Base-by-base conservation (phyloP, 2,329 filamentous ascomycete species). In the Alternaria solani region DNA sequence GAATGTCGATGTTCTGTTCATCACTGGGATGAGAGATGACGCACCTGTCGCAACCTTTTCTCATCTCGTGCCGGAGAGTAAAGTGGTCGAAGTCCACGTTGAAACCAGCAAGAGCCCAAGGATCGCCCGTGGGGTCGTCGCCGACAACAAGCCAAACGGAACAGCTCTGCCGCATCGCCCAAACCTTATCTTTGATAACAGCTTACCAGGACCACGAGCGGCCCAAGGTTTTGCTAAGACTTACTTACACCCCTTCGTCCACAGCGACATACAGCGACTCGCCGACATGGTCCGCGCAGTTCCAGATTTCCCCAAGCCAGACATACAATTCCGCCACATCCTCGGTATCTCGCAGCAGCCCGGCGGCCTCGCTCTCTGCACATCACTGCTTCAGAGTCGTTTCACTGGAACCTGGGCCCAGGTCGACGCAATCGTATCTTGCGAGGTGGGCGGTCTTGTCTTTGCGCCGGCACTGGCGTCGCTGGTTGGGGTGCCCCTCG, bases 1-100 rank as follows among this genome's bases (percentile, higher is more conserved):
- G 2, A 49, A 67, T 56, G 77, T 81, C 2, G 84, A 88, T 57
- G 85, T 89, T 48, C 74, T 90, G 43, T 58, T 90, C 0, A 84
- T 91, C 64, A 89, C 87, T 0, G 87, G 87, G 0, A 85, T 89
- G 84, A 84, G 86, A 79, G 88, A 90, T 49, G 77, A 85, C 48
- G 83, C 86, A 5, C 88, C 87, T 0, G 80, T 89, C 11, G 77
- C 84, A 61, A 42, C 63, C 12, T 83, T 87, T 0, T 84, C 84
- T n/a, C 83, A 85, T 77, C 68, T 88, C 25, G 83, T 88, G 11
- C 81, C 86, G 49, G 72, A 80, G 2, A 83, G 78, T 60, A 84
- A 78, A 62, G 58, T 90, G 18, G 34, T 89, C 47, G 87, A 89
- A 34, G 75, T 89, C 61, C 78, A 71, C 18, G 76, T 90, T 54